Evolutionary conservation across 164 flowering plant species (phyloP).

Genomic region (Annona cherimola): DNA sequence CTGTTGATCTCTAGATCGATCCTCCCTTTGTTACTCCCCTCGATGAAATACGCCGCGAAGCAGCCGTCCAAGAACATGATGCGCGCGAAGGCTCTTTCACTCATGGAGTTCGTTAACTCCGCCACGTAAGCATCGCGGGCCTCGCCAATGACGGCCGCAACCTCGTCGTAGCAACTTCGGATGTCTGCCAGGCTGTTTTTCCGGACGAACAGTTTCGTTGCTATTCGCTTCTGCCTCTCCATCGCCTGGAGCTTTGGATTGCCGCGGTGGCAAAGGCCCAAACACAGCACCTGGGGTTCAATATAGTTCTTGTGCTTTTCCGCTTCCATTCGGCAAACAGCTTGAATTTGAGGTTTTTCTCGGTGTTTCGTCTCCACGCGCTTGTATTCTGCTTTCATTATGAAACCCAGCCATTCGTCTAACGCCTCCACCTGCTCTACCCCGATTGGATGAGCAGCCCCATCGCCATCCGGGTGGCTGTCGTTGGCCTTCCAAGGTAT

Average conservation of each 20-base stretch:
- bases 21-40: too few relatives aligned
- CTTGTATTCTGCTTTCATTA: too few relatives aligned
- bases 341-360: too few relatives aligned
- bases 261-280: slow-evolving; percentile 19
- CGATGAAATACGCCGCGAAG: slow-evolving; percentile 16
- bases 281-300: slow-evolving; percentile 12
- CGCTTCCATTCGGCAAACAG: too few relatives aligned
- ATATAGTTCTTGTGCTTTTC: neutral
- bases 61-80: slow-evolving; percentile 22
- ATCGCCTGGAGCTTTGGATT: slow-evolving; percentile 4
- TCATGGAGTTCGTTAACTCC: neutral
- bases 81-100: neutral
- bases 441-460: too few relatives aligned
- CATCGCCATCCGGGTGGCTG: too few relatives aligned
- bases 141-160: neutral
- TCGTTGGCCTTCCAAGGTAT: too few relatives aligned
- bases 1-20: neutral
- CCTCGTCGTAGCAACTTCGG: neutral
- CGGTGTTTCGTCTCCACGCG: too few relatives aligned
- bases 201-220: slow-evolving; percentile 3
- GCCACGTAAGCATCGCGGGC: neutral
- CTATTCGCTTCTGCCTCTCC: slow-evolving; percentile 15
- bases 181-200: neutral
- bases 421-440: too few relatives aligned
- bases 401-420: too few relatives aligned